phyloP scores from a whole-genome alignment of 2,329 filamentous ascomycete species.

The Apiospora pterosperma region DNA sequence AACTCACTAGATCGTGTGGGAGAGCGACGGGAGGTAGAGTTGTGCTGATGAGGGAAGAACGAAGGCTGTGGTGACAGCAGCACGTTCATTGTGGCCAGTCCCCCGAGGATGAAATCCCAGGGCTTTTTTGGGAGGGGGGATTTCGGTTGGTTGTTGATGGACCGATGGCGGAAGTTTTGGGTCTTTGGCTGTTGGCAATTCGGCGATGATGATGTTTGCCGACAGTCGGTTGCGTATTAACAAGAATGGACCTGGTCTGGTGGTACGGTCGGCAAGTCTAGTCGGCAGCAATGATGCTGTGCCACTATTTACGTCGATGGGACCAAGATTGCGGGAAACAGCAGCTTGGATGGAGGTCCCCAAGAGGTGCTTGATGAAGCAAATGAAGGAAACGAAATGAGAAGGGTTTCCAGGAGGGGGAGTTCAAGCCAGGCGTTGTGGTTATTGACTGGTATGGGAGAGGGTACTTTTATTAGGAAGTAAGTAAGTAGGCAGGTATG shows the following conservation, averaged over 20 bases:
- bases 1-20: constrained; percentile 54
- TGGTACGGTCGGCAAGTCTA: not conserved
- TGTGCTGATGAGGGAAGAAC: constrained; percentile 57
- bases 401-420: not conserved
- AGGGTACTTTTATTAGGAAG: not conserved
- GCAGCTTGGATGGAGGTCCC: not conserved
- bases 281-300: not conserved
- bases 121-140: not conserved
- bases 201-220: not conserved
- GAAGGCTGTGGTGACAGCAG: constrained; percentile 58
- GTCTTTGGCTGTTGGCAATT: not conserved
- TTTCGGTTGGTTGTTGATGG: not conserved
- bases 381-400: not conserved
- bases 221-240: not conserved
- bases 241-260: not conserved
- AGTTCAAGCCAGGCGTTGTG: not conserved
- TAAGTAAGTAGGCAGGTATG: not conserved
- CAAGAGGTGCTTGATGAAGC: not conserved
- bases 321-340: not conserved
- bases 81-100: constrained; percentile 52
- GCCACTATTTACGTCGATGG: not conserved
- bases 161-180: not conserved
- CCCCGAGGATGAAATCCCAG: not conserved
- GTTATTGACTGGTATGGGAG: not conserved
- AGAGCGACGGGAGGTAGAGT: constrained; percentile 46